Evolutionary conservation across 805 yeast species (phyloP).

Genomic region (Candida gorgasii): DNA sequence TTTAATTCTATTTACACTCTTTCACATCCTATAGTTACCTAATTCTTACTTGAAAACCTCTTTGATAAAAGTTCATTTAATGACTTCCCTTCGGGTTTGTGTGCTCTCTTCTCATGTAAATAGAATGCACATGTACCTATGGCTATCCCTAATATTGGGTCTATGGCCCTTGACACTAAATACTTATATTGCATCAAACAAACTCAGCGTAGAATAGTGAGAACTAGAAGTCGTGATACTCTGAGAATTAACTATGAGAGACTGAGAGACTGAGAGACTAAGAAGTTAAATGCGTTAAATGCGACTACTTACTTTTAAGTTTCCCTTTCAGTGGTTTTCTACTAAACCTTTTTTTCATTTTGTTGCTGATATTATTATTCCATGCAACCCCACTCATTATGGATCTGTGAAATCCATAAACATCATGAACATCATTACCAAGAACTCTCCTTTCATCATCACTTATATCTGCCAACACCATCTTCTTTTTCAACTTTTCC

Average conservation of each 20-base stretch:
- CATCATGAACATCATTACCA: slow-evolving; percentile 41
- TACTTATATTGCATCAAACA: slow-evolving; percentile 44
- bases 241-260: no score
- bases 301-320: neutral
- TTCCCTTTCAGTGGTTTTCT: slow-evolving; percentile 15
- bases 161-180: slow-evolving; percentile 54
- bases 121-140: slow-evolving; percentile 67
- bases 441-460: slow-evolving; percentile 40
- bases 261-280: no score
- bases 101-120: slow-evolving; percentile 58
- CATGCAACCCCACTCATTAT: slow-evolving; percentile 60
- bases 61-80: slow-evolving; percentile 30
- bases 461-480: slow-evolving; percentile 36
- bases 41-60: neutral
- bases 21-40: neutral
- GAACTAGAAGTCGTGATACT: neutral
- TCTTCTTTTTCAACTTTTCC: slow-evolving; percentile 31
- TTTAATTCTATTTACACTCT: neutral
- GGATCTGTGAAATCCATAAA: slow-evolving; percentile 44
- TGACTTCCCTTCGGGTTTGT: slow-evolving; percentile 59
- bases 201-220: no score
- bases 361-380: slow-evolving; percentile 60
- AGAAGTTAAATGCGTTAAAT: slow-evolving; percentile 1
- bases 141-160: slow-evolving; percentile 63
- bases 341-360: slow-evolving; percentile 44